Base-by-base conservation (phyloP, 2,329 filamentous ascomycete species). In the Colletotrichum navitas region DNA sequence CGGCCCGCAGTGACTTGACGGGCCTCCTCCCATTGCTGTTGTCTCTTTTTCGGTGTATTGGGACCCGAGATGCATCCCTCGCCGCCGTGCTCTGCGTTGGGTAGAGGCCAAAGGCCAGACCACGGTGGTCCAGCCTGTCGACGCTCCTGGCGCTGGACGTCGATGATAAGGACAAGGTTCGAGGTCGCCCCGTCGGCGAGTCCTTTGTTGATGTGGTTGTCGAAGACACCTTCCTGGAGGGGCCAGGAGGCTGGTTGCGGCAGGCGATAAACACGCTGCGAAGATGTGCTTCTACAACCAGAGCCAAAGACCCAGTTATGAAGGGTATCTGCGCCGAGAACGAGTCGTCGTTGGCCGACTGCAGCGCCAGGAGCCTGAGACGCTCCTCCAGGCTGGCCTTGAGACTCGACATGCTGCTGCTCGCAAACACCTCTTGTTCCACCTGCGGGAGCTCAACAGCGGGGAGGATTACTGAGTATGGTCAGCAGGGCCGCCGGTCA, bases 361-460 rank as follows among this genome's bases (percentile, higher is more conserved):
- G 69, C 36, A 59, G 41, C 1, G 65, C 69, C 12, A 72, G 65
- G 18, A 72, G 63, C 21, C 32, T 52, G 21, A 72, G 65, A 11
- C 69, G 69, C 34, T 72, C 69, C 24, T 72, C 69, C 45, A 72
- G n/a, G 47, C 66, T 68, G 18, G 65, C 39, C 11, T 72, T 72
- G 1, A 72, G 59, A 14, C 21, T 69, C 2, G 65, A 63, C 69
- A 72, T 72, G 54, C 69, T 69, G 65, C 59, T 36, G 59, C 45
- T 62, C 21, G 69, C 60, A 5, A 72, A 72, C 11, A 72, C 66
- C 36, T 72, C 65, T 29, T 72, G 69, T 34, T 72, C 69, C 6
- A 72, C 65, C 34, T 69, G 69, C 2, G 69, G 52, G 6, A 69
- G 69, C n/a, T 72, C 69, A 5, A 72, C 67, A 14, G 69, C 65